Percentiles rank a stretch among this genome's conserved stretches.
Evolutionary conservation across 306 rosid species (phyloP).

Genomic region (Crotalaria pallida): DNA sequence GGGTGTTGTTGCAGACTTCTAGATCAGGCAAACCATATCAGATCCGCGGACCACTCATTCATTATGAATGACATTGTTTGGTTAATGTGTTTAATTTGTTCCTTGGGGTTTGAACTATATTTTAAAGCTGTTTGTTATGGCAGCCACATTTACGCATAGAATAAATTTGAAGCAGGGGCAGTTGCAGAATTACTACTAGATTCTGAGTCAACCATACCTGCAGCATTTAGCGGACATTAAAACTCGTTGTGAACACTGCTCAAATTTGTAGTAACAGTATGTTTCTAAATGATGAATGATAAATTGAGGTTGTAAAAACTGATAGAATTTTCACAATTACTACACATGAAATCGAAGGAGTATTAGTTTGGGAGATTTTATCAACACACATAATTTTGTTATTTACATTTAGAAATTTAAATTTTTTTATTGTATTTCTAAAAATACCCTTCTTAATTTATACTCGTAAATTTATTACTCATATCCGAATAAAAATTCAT

Average conservation of each 20-base stretch:
- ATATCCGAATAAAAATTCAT: too few relatives aligned
- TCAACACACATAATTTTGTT: too few relatives aligned
- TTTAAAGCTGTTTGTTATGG: neutral
- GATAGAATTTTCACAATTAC: too few relatives aligned
- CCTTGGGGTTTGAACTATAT: neutral
- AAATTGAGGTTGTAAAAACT: too few relatives aligned
- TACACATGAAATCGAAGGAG: too few relatives aligned
- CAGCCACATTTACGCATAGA: neutral
- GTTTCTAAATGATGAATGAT: neutral
- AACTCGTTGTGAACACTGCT: neutral
- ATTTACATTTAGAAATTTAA: too few relatives aligned
- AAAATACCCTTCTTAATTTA: too few relatives aligned
- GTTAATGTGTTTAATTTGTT: slow-evolving; percentile 15
- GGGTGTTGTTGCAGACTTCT: neutral
- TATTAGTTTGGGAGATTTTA: too few relatives aligned
- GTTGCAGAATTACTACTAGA: neutral
- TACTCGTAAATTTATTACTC: too few relatives aligned
- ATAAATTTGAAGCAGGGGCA: neutral
- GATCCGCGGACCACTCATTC: neutral
- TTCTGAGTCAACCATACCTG: neutral
- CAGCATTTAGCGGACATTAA: neutral
- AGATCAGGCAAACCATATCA: neutral
- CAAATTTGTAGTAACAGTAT: too few relatives aligned
- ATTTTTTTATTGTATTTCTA: too few relatives aligned
- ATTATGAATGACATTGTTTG: slow-evolving; percentile 6